Evolutionary conservation across 2,329 filamentous ascomycete genomes (phyloP).

Genomic region (Botrytis tulipae): DNA sequence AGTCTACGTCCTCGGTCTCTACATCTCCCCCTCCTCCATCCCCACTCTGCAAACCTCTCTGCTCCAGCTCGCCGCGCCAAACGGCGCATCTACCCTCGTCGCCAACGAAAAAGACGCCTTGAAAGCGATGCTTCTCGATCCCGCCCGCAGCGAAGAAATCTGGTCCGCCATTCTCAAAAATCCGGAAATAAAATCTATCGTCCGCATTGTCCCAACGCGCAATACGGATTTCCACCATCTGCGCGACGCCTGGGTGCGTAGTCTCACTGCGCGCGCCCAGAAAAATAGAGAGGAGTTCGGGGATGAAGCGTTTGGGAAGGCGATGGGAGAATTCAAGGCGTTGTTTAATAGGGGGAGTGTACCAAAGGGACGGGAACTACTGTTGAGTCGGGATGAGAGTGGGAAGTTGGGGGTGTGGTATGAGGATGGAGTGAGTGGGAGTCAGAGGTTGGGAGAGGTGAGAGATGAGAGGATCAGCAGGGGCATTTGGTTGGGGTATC

Average conservation of each 20-base stretch:
- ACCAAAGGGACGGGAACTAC: conserved; percentile 74
- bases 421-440: conserved; percentile 51
- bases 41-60: conserved; percentile 75
- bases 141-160: conserved; percentile 64
- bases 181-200: conserved; percentile 68
- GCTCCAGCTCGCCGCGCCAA: conserved; percentile 69
- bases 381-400: conserved; percentile 64
- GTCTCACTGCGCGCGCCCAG: conserved; percentile 71
- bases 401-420: conserved; percentile 70
- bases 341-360: conserved; percentile 81
- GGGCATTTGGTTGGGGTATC: conserved; percentile 84
- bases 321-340: conserved; percentile 74
- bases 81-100: conserved; percentile 75
- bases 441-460: conserved; percentile 66
- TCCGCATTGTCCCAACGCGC: conserved; percentile 84
- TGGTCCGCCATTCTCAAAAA: conserved; percentile 71
- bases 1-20: conserved; percentile 93
- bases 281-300: conserved; percentile 49
- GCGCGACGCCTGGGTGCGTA: conserved; percentile 85
- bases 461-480: conserved; percentile 76
- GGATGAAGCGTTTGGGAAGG: conserved; percentile 73
- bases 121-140: conserved; percentile 66
- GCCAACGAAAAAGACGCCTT: conserved; percentile 76
- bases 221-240: conserved; percentile 94
- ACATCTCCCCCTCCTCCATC: conserved; percentile 82